Conservation (phyloP, 352 stramenopile genomes). For the Phytophthora boehmeriae region DNA sequence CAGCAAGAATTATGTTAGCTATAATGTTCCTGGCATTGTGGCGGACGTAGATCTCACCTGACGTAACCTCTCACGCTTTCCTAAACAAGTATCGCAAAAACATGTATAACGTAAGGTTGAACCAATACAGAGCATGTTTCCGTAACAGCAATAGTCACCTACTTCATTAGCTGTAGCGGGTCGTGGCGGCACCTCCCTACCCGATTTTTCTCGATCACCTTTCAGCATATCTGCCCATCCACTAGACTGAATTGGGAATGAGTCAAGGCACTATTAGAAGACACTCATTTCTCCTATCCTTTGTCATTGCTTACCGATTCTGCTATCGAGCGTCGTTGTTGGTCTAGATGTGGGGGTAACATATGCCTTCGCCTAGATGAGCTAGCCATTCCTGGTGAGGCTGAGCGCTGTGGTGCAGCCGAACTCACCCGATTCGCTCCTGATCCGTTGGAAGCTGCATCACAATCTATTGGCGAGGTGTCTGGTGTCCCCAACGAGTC, state of each 20-base stretch:
- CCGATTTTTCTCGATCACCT: slow-evolving; percentile 14
- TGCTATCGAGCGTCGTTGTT: slow-evolving; percentile 19
- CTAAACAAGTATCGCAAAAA: slow-evolving; percentile 33
- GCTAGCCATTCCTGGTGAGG: slow-evolving; percentile 11
- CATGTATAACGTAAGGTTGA: neutral
- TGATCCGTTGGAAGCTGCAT: slow-evolving; percentile 5
- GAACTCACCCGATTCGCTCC: slow-evolving; percentile 26
- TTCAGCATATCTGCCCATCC: slow-evolving; percentile 19
- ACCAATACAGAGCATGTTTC: slow-evolving; percentile 1
- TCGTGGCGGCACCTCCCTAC: slow-evolving; percentile 19
- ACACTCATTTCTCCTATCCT: no score
- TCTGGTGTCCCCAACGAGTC: slow-evolving; percentile 19
- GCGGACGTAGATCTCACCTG: slow-evolving; percentile 33
- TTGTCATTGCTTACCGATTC: slow-evolving; percentile 19
- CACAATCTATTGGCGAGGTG: slow-evolving; percentile 10
- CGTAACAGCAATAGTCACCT: slow-evolving; percentile 4
- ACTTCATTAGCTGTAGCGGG: slow-evolving; percentile 40
- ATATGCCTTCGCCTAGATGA: slow-evolving; percentile 18
- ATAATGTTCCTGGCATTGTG: neutral
- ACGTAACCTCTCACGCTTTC: slow-evolving; percentile 53
- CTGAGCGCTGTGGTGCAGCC: slow-evolving; percentile 20
- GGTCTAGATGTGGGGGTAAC: slow-evolving; percentile 26
- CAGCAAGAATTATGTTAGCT: neutral
- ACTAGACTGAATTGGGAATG: slow-evolving; percentile 9
- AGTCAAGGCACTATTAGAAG: neutral